These are phyloP conservation scores for Russula griseocarnosa DNA, from an alignment of 768 basidiomycete species.

Conservation along the genomic window DNA sequence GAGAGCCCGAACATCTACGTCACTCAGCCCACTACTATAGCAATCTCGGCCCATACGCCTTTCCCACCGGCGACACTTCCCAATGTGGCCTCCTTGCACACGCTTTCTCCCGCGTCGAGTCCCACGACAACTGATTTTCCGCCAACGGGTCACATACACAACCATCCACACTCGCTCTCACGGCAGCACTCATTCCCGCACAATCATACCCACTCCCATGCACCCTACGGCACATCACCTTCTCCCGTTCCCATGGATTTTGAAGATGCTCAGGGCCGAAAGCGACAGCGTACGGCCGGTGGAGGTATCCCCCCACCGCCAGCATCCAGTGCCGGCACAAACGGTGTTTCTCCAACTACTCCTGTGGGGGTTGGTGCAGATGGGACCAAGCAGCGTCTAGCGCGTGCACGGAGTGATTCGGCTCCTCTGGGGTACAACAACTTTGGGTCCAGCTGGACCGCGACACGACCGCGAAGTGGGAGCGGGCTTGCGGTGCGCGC, in stretches of 20 bases:
- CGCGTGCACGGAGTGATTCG: constrained; percentile 64
- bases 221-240: constrained; percentile 34
- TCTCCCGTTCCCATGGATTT: constrained; percentile 36
- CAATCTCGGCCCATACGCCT: constrained; percentile 35
- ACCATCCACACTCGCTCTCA: constrained; percentile 43
- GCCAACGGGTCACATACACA: constrained; percentile 30
- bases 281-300: constrained; percentile 48
- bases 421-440: constrained; percentile 57
- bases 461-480: constrained; percentile 38
- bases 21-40: constrained; percentile 53
- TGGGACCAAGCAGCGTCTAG: constrained; percentile 40
- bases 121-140: constrained; percentile 51
- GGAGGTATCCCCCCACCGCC: constrained; percentile 12
- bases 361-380: constrained; percentile 19
- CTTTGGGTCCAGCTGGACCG: constrained; percentile 35
- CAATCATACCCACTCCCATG: constrained; percentile 33
- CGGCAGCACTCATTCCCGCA: constrained; percentile 62
- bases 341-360: constrained; percentile 5
- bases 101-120: constrained; percentile 48
- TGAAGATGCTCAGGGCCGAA: constrained; percentile 36
- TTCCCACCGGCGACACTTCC: constrained; percentile 39
- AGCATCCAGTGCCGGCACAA: constrained; percentile 10
- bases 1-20: constrained; percentile 67
- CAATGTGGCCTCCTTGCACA: constrained; percentile 45
- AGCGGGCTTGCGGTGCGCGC: constrained; percentile 35